Base-by-base conservation (phyloP, 2,329 filamentous ascomycete genomes). In the Colletotrichum sp. region DNA sequence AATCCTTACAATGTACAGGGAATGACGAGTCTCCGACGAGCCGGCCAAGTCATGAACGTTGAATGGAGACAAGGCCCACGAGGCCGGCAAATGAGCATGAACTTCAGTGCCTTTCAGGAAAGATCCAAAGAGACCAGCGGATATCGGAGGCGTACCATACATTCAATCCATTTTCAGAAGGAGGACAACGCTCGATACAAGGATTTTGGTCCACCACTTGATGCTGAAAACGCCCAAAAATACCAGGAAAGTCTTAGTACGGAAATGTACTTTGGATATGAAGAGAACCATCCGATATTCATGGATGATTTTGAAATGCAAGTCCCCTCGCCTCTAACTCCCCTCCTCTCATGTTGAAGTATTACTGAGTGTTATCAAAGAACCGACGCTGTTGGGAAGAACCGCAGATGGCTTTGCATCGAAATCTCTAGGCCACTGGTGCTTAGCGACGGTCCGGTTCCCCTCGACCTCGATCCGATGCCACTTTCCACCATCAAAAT, bases 231-330 rank as follows among this genome's bases (percentile, higher is more conserved):
- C 15, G 16, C 32, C 16, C 28, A 64, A 7, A 25, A 28, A 13
- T 18, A 55, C 25, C 25, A 22, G 58, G 18, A 34, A 5, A 27
- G n/a, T n/a, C 48, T 30, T n/a, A 70, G 9, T 18, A 58, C 56
- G n/a, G 72, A 66, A 16, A 71, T 71, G 32, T 71, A 27, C 25
- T 60, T 76, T 25, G n/a, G 25, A n/a, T 15, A 52, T 48, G 56
- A 55, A 13, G 13, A 36, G 12, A 39, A 68, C 22, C 48, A 68
- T 7, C 8, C 55, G 5, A 68, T 77, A 12, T 70, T 36, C 18
- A n/a, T 74, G 60, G 16, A 56, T 27, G 76, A 77, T 15, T 15
- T 77, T 10, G 48, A 74, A n/a, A 74, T 77, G 76, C 74, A 25
- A 67, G 76, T 66, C 12, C 5, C n/a, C 39, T n/a, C 39, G 22